These are phyloP conservation scores for Moesziomyces parantarcticus DNA, from an alignment of 1,284 basidiomycete genomes.

Conservation along the genomic window DNA sequence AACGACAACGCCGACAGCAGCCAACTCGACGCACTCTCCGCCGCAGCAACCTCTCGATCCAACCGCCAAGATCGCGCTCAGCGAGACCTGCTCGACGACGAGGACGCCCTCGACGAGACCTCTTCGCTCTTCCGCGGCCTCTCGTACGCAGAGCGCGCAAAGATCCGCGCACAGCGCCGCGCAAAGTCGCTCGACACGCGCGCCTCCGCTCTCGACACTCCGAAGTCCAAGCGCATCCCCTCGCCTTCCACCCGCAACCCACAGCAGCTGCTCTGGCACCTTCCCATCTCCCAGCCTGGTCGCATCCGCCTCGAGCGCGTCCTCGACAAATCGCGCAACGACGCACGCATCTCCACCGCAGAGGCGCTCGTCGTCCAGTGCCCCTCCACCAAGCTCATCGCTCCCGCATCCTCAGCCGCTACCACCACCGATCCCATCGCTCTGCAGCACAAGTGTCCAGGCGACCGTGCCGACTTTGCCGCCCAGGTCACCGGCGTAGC, in stretches of 20 bases:
- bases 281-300: slow-evolving; percentile 53
- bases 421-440: slow-evolving; percentile 3
- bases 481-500: slow-evolving; percentile 59
- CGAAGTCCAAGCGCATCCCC: slow-evolving; percentile 16
- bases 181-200: slow-evolving; percentile 21
- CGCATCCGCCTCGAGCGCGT: slow-evolving; percentile 61
- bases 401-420: slow-evolving; percentile 4
- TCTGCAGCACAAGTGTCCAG: slow-evolving; percentile 56
- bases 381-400: slow-evolving; percentile 54
- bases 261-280: slow-evolving; percentile 53
- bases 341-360: slow-evolving; percentile 49
- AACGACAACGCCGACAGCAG: slow-evolving; percentile 16
- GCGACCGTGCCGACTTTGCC: slow-evolving; percentile 51
- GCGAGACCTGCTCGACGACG: slow-evolving; percentile 25
- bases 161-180: slow-evolving; percentile 38
- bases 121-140: slow-evolving; percentile 38
- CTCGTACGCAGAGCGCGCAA: slow-evolving; percentile 38
- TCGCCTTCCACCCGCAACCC: slow-evolving; percentile 6
- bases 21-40: slow-evolving; percentile 31
- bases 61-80: slow-evolving; percentile 10
- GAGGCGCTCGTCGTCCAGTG: slow-evolving; percentile 63
- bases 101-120: slow-evolving; percentile 37
- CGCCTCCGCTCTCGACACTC: slow-evolving; percentile 21
- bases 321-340: slow-evolving; percentile 57
- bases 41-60: slow-evolving; percentile 16